Conservation (phyloP, 2,329 filamentous ascomycete species). For the Aspergillus aculeatinus region DNA sequence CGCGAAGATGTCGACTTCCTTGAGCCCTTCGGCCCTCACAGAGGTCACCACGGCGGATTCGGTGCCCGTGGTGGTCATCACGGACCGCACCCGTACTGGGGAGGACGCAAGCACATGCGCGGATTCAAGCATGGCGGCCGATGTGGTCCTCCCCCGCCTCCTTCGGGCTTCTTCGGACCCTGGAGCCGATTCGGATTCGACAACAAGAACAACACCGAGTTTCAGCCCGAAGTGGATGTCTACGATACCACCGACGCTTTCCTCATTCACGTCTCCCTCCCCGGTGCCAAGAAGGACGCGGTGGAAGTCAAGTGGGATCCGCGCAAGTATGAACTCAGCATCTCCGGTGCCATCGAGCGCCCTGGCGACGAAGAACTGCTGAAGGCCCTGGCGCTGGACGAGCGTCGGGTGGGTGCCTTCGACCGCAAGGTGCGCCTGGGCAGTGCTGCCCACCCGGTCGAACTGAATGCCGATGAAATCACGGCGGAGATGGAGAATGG, state of each 20-base stretch:
- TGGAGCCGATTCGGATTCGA: not conserved
- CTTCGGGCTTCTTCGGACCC: not conserved
- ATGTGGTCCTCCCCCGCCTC: not conserved
- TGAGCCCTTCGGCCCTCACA: not conserved
- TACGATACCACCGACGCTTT: conserved; percentile 3
- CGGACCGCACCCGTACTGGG: not conserved
- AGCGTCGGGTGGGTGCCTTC: conserved; percentile 3
- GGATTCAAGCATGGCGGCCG: conserved; percentile 3
- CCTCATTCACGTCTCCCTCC: not conserved
- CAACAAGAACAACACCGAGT: not conserved
- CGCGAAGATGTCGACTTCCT: not conserved
- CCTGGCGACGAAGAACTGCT: not conserved
- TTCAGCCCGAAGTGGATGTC: conserved; percentile 7
- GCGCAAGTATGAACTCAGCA: conserved; percentile 4
- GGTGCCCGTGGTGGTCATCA: not conserved
- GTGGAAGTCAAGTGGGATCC: conserved; percentile 10
- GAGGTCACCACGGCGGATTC: not conserved
- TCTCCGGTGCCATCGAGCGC: not conserved
- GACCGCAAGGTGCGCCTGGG: conserved; percentile 7
- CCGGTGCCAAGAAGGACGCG: conserved; percentile 8
- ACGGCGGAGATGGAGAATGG: conserved; percentile 7
- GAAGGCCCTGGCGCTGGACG: conserved; percentile 7
- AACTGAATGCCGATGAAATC: conserved; percentile 1
- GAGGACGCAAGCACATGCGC: conserved; percentile 2
- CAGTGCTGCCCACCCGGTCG: not conserved